A percentile compares a stretch with the other conserved stretches of the same genome.
Conservation (phyloP, 805 yeast species). For the Ogataea chonburiensis region DNA sequence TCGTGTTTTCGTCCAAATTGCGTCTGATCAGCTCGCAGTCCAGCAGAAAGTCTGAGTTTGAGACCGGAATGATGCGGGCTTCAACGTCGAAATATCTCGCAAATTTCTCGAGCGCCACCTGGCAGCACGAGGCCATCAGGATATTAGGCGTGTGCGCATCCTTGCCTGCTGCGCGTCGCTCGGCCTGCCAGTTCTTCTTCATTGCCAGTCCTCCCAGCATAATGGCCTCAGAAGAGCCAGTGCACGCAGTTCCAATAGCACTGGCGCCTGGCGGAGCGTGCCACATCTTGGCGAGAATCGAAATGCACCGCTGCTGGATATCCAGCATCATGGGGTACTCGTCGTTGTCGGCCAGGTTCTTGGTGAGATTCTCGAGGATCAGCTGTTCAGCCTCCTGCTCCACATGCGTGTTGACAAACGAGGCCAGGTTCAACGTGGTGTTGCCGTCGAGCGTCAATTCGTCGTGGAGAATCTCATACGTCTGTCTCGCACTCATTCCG, state of each 20-base stretch:
- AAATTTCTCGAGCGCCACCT: slow-evolving; percentile 91
- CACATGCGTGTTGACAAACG: slow-evolving; percentile 78
- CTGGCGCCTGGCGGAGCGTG: slow-evolving; percentile 49
- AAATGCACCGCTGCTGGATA: slow-evolving; percentile 76
- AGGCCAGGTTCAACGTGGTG: slow-evolving; percentile 81
- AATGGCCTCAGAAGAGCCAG: slow-evolving; percentile 92
- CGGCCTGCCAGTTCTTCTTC: slow-evolving; percentile 85
- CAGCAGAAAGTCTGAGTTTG: slow-evolving; percentile 60
- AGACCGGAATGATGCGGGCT: slow-evolving; percentile 69
- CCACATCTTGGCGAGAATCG: slow-evolving; percentile 81
- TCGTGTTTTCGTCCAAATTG: slow-evolving; percentile 83
- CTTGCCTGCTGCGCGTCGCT: slow-evolving; percentile 57
- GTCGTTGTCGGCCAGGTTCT: slow-evolving; percentile 89
- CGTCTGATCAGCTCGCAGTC: slow-evolving; percentile 60
- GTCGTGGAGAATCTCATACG: slow-evolving; percentile 64
- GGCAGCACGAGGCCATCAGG: slow-evolving; percentile 89
- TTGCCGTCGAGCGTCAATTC: slow-evolving; percentile 81
- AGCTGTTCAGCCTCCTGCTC: slow-evolving; percentile 54
- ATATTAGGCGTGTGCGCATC: slow-evolving; percentile 71
- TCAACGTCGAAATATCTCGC: slow-evolving; percentile 94
- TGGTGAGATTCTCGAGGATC: slow-evolving; percentile 68
- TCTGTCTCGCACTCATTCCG: slow-evolving; percentile 51
- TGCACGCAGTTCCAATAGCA: slow-evolving; percentile 86
- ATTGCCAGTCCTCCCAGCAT: slow-evolving; percentile 91
- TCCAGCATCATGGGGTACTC: slow-evolving; percentile 87